Conservation (phyloP, 257 asterid genomes). For the Penstemon barbatus region DNA sequence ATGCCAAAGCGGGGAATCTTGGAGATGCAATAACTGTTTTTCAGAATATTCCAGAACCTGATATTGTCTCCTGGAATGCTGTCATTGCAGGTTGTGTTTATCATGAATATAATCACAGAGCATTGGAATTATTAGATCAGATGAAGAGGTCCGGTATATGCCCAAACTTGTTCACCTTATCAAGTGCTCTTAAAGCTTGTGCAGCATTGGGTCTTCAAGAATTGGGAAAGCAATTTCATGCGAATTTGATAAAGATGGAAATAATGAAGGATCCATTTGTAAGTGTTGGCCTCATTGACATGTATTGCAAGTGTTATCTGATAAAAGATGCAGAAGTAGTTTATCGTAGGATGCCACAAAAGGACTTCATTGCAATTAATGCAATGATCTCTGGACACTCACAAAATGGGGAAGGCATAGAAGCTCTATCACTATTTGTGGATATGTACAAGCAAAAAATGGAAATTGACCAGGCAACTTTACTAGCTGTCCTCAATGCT, state of each 20-base stretch:
- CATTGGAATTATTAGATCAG: constrained; percentile 52
- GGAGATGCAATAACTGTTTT: constrained; percentile 53
- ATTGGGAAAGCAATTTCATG: constrained; percentile 62
- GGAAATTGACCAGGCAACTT: constrained; percentile 58
- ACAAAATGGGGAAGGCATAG: constrained; percentile 45
- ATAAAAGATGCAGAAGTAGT: constrained; percentile 44
- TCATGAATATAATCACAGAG: constrained; percentile 44
- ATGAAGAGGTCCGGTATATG: constrained; percentile 54
- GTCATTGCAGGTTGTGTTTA: constrained; percentile 68
- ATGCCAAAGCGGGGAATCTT: constrained; percentile 60
- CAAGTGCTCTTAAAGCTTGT: constrained; percentile 83
- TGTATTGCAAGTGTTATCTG: constrained; percentile 68
- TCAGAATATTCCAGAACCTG: constrained; percentile 43
- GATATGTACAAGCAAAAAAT: constrained; percentile 41
- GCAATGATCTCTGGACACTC: constrained; percentile 64
- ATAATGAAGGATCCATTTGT: constrained; percentile 51
- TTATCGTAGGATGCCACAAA: constrained; percentile 48
- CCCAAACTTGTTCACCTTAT: constrained; percentile 68
- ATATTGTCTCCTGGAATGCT: constrained; percentile 78
- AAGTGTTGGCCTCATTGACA: constrained; percentile 66
- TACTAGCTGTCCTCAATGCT: constrained; percentile 63
- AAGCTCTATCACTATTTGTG: constrained; percentile 55
- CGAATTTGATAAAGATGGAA: constrained; percentile 53
- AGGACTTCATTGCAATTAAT: constrained; percentile 58
- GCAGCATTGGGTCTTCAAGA: constrained; percentile 49